phyloP scores from a whole-genome alignment of 495 filamentous ascomycete genomes.

The Neurospora sublineolata region DNA sequence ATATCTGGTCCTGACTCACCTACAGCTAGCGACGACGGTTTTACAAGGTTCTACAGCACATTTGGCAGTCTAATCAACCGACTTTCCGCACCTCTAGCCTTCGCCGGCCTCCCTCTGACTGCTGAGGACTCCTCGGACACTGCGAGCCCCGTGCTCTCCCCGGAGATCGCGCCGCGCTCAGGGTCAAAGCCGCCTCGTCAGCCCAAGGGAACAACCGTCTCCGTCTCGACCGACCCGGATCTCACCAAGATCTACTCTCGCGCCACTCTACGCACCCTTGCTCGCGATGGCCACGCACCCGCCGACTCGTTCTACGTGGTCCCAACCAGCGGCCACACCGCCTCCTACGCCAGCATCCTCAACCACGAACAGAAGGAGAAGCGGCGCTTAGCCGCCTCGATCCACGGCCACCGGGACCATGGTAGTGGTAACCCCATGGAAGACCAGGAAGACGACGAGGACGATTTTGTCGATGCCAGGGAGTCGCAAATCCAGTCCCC shows the following conservation, averaged over 20 bases:
- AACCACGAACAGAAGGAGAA: slow-evolving; percentile 58
- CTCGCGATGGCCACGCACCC: slow-evolving; percentile 33
- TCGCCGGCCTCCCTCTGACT: slow-evolving; percentile 74
- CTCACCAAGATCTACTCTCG: slow-evolving; percentile 64
- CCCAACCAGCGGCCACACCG: slow-evolving; percentile 75
- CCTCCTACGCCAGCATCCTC: slow-evolving; percentile 80
- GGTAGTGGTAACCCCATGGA: slow-evolving; percentile 24
- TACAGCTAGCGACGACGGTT: slow-evolving; percentile 56
- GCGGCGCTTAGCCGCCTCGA: slow-evolving; percentile 33
- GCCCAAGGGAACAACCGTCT: slow-evolving; percentile 5
- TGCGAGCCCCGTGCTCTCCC: slow-evolving; percentile 13
- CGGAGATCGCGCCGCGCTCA: slow-evolving; percentile 12
- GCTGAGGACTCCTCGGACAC: slow-evolving; percentile 35
- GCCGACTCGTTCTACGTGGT: slow-evolving; percentile 93
- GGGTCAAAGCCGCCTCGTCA: slow-evolving; percentile 27
- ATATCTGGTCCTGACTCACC: neutral
- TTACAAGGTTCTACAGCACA: slow-evolving; percentile 79
- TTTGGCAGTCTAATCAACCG: slow-evolving; percentile 73
- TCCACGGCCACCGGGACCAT: slow-evolving; percentile 18
- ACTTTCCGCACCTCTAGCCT: slow-evolving; percentile 80
- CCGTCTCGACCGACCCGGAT: slow-evolving; percentile 49
- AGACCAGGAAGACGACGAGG: slow-evolving; percentile 52
- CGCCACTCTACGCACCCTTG: slow-evolving; percentile 62
- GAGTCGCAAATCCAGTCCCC: slow-evolving; percentile 41
- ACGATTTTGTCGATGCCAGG: slow-evolving; percentile 79